These are phyloP conservation scores for Ophiostoma himal-ulmi DNA, from an alignment of 2,329 filamentous ascomycete species.

Conservation along the genomic window DNA sequence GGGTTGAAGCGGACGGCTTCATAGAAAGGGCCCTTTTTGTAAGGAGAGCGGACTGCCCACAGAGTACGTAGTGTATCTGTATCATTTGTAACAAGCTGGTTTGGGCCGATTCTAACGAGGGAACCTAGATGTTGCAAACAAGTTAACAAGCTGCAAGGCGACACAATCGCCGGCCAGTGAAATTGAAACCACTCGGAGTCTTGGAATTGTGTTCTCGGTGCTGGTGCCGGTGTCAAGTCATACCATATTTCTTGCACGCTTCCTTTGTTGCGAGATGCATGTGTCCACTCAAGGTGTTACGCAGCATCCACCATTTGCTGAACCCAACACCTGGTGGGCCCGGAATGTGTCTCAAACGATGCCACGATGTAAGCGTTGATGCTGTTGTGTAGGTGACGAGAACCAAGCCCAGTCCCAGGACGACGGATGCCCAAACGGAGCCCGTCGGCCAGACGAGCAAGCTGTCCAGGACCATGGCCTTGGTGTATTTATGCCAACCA, in stretches of 20 bases:
- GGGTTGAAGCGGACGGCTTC: conserved; percentile 36
- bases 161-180: not conserved
- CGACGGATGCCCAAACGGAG: conserved; percentile 6
- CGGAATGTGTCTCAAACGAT: conserved; percentile 30
- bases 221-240: not conserved
- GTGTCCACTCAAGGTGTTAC: conserved; percentile 29
- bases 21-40: conserved; percentile 36
- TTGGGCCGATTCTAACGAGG: conserved; percentile 30
- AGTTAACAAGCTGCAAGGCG: not conserved
- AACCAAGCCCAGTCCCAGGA: conserved; percentile 17
- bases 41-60: conserved; percentile 35
- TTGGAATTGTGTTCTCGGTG: not conserved
- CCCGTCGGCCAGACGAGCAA: conserved; percentile 12
- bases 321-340: conserved; percentile 28
- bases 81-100: conserved; percentile 30
- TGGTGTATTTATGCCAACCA: not conserved
- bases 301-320: conserved; percentile 32
- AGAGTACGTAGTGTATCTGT: conserved; percentile 30
- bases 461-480: conserved; percentile 16
- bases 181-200: not conserved
- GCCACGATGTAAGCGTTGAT: conserved; percentile 27
- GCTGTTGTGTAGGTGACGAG: conserved; percentile 25
- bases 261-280: conserved; percentile 30
- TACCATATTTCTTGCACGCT: conserved; percentile 29
- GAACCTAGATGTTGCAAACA: conserved; percentile 23